These are phyloP conservation scores for Leishmania braziliensis DNA, from an alignment of 208 protist species.

Conservation along the genomic window DNA sequence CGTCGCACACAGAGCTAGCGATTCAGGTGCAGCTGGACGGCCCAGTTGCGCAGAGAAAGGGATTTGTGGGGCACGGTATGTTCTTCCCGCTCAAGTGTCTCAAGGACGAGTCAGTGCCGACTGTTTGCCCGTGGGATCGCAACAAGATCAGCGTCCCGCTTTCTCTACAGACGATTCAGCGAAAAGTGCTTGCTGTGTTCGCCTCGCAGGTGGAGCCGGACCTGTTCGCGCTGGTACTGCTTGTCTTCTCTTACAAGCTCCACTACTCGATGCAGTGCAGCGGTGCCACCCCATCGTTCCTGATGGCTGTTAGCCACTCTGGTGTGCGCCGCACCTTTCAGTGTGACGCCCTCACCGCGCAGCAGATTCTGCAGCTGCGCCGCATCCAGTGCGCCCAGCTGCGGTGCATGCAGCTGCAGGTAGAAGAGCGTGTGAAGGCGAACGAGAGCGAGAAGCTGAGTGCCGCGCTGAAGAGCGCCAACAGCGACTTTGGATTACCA, in stretches of 20 bases:
- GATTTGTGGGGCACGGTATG: slow-evolving; percentile 60
- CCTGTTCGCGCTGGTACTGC: slow-evolving; percentile 67
- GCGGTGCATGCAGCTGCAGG: slow-evolving; percentile 57
- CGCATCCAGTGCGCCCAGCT: slow-evolving; percentile 70
- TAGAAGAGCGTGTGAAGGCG: slow-evolving; percentile 42
- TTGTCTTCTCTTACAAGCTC: slow-evolving; percentile 58
- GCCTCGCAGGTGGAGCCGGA: slow-evolving; percentile 53
- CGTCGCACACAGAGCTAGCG: slow-evolving; percentile 64
- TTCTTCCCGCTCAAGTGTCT: slow-evolving; percentile 69
- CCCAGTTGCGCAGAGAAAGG: slow-evolving; percentile 43
- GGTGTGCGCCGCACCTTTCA: slow-evolving; percentile 46
- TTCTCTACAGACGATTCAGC: slow-evolving; percentile 62
- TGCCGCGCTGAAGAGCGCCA: slow-evolving; percentile 28
- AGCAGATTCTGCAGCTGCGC: slow-evolving; percentile 73
- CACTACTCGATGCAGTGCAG: slow-evolving; percentile 36
- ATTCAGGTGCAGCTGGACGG: slow-evolving; percentile 66
- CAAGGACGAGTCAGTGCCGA: slow-evolving; percentile 63
- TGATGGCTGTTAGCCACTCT: slow-evolving; percentile 52
- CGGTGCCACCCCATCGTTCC: slow-evolving; percentile 11
- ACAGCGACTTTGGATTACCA: slow-evolving; percentile 77
- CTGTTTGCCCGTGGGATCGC: slow-evolving; percentile 61
- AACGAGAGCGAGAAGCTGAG: slow-evolving; percentile 44
- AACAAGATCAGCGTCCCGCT: slow-evolving; percentile 67
- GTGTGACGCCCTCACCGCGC: slow-evolving; percentile 56
- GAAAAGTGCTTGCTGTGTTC: slow-evolving; percentile 62